Percentiles rank a stretch among this genome's conserved stretches.
Conservation (phyloP, 768 basidiomycete species). For the Lentinula sp. region DNA sequence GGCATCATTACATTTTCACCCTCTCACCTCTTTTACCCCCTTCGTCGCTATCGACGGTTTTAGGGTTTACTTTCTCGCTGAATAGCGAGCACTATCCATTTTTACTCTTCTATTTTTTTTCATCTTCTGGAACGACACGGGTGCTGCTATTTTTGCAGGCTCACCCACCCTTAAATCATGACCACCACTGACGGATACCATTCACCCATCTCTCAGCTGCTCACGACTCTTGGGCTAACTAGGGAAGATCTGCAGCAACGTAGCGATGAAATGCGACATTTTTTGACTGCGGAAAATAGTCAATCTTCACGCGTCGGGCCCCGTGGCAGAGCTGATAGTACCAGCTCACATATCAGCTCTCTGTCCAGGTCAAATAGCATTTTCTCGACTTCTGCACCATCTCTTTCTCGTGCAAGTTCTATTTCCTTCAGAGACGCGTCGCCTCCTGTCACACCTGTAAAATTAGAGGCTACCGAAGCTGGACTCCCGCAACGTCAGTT, state of each 20-base stretch:
- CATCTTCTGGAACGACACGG: not conserved
- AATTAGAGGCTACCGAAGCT: conserved; percentile 52
- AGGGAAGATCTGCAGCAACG: conserved; percentile 67
- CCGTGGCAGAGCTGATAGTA: conserved; percentile 24
- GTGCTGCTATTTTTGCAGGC: not conserved
- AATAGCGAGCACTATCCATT: not conserved
- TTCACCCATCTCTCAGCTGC: conserved; percentile 71
- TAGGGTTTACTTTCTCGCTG: not conserved
- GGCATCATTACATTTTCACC: conserved; percentile 9
- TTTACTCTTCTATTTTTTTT: not conserved
- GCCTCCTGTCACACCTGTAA: conserved; percentile 57
- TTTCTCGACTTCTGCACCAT: conserved; percentile 32
- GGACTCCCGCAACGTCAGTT: conserved; percentile 47
- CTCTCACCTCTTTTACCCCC: not conserved
- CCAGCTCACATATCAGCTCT: conserved; percentile 29
- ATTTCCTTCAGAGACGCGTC: conserved; percentile 48
- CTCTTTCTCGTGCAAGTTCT: conserved; percentile 39
- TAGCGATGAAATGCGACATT: conserved; percentile 77
- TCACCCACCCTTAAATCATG: conserved; percentile 21
- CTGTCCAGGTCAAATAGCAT: conserved; percentile 29
- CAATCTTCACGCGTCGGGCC: conserved; percentile 39
- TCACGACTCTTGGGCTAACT: conserved; percentile 69
- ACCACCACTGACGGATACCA: conserved; percentile 26
- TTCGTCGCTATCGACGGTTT: not conserved
- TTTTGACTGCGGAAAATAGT: conserved; percentile 52